Base-by-base conservation (phyloP, 495 filamentous ascomycete genomes). In the Amphirosellinia nigrospora region DNA sequence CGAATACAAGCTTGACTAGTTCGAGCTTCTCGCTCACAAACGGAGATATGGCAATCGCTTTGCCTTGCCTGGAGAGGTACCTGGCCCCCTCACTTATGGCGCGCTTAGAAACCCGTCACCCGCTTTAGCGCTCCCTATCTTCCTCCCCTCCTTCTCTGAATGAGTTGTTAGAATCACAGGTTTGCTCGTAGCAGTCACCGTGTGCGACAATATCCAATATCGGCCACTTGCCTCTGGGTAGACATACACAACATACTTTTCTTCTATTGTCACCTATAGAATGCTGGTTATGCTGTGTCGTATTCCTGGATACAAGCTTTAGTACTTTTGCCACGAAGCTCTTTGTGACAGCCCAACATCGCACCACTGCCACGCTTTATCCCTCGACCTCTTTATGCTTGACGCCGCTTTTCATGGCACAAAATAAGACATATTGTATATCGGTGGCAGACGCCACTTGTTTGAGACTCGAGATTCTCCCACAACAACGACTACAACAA, bases 141-240 rank as follows among this genome's bases (percentile, higher is more conserved):
- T 45, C 36, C 11, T 60, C 32, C 45, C 43, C 61, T 23, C 41
- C 41, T 15, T 39, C 23, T 64, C 61, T n/a, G 43, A 64, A 64
- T 50, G 19, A 36, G 23, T 50, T 39, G 5, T 26, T 50, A 23
- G 4, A 50, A 21, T 21, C 26, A 9, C 43, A 21, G 16, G 30
- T 36, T 34, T 7, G 38, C 16, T 15, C 28, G 41, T 64, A 26
- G 19, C 43, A 32, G 15, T 19, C 10, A 34, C 26, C 15, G 9
- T 50, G 50, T 26, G 43, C 30, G 61, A 16, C 39, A 64, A 46
- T 48, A 48, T 8, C 28, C 39, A 64, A 46, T 48, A 48, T 8
- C 39, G 13, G 13, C 48, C 30, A 11, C 23, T 32, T 32, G 28
- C 5, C 5, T 41, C 36, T 26, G 28, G 28, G 30, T 58, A 36